phyloP scores from a whole-genome alignment of 345 rosid genomes.

The Euphorbia pulcherrima region DNA sequence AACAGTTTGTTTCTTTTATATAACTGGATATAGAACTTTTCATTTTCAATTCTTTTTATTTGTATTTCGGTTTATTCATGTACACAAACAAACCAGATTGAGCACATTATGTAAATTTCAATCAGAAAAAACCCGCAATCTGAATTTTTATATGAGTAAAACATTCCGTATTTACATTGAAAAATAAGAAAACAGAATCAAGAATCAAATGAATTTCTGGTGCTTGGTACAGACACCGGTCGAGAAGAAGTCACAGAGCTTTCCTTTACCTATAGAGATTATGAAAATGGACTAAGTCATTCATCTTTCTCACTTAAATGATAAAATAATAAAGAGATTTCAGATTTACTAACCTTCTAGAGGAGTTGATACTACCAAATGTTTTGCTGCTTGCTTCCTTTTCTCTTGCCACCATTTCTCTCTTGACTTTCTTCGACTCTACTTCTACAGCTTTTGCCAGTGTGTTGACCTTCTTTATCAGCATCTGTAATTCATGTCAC shows the following conservation, averaged over 20 bases:
- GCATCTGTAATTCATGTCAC: conserved; percentile 41
- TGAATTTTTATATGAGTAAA: conserved; percentile 21
- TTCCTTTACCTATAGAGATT: conserved; percentile 27
- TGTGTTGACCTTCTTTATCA: conserved; percentile 75
- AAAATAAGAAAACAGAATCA: conserved; percentile 25
- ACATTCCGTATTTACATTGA: conserved; percentile 33
- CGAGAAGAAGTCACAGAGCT: conserved; percentile 22
- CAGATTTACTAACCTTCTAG: conserved; percentile 27
- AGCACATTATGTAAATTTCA: conserved; percentile 6
- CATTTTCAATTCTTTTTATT: not conserved
- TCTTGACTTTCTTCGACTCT: conserved; percentile 73
- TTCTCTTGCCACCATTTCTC: conserved; percentile 67
- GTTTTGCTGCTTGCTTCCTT: conserved; percentile 46
- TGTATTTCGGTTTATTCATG: not conserved
- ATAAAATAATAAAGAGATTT: not conserved
- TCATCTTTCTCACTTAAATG: not conserved
- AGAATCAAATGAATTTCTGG: conserved; percentile 32
- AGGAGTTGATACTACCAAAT: conserved; percentile 22
- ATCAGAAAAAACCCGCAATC: not conserved
- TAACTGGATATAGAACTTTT: not conserved
- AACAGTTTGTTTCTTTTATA: conserved; percentile 10
- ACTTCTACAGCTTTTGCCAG: conserved; percentile 67
- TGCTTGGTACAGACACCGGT: conserved; percentile 15
- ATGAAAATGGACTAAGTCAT: not conserved
- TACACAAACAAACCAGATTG: conserved; percentile 18